Base-by-base conservation (phyloP, 2,329 filamentous ascomycete genomes). In the Domatiomyces globalis region DNA sequence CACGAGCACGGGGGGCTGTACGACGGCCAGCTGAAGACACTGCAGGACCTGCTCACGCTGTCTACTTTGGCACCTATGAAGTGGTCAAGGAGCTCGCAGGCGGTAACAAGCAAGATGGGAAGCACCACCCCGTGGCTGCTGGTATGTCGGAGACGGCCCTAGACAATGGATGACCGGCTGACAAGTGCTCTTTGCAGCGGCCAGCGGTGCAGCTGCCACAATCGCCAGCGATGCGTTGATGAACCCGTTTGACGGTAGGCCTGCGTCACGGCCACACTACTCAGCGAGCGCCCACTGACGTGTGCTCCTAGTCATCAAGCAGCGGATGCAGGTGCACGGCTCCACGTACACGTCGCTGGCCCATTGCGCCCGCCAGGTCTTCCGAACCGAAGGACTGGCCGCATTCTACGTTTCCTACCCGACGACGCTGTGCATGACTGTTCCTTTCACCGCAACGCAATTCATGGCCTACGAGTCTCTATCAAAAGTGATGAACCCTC, bases 391-490 rank as follows among this genome's bases (percentile, higher is more conserved):
- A 70, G 92, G 92, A 50, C 68, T 96, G 45, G 79, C 81, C 49
- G 90, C 92, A 51, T 98, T 98, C 72, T 98, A 98, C 73, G 84
- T 98, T 62, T 98, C 92, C 20, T 98, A 98, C 68, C 92, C 92
- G 15, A 98, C 92, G 18, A 98, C 92, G 2, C 75, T 98, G 25
- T 94, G 87, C 64, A 98, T 98, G 92, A 96, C 92, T 12, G 88
- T 98, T 1, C 92, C 92, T 2, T 98, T 96, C 68, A 96, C 90
- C 10, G 90, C 92, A 7, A 80, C 95, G 8, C 92, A 98, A 66
- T 96, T 98, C 68, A 87, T 95, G 65, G 88, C 89, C 51, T 98
- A 98, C 76, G 92, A 96, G 67, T 95, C 90, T 25, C 81, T 96
- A 59, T 95, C 89, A 2, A 96, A 94, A 61, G 69, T 84, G 48